phyloP scores from a whole-genome alignment of 805 yeast genomes.

The Candida morakotiae region DNA sequence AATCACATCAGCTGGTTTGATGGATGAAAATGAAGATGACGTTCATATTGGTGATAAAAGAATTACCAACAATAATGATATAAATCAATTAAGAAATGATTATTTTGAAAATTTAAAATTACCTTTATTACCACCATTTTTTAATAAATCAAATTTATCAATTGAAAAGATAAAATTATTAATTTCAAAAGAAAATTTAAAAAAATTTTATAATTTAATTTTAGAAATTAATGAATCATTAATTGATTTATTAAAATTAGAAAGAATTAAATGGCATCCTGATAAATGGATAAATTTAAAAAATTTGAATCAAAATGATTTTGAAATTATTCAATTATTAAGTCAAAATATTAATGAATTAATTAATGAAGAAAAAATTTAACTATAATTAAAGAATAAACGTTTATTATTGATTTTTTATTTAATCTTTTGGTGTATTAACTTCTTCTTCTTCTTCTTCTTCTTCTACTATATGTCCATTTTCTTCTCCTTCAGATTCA shows the following conservation, averaged over 20 bases:
- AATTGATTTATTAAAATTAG: conserved; percentile 33
- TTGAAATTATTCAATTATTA: conserved; percentile 24
- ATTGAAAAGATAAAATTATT: conserved; percentile 11
- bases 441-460: conserved; percentile 8
- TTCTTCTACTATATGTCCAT: conserved; percentile 8
- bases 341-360: conserved; percentile 29
- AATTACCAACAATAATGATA: conserved; percentile 20
- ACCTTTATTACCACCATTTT: conserved; percentile 13
- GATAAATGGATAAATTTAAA: conserved; percentile 53
- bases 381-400: conserved; percentile 1
- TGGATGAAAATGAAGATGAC: conserved; percentile 29
- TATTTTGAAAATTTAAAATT: conserved; percentile 13
- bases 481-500: conserved; percentile 17
- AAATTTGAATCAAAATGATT: conserved; percentile 20
- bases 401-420: background rate
- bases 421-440: conserved; percentile 10
- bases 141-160: conserved; percentile 5
- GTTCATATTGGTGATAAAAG: conserved; percentile 36
- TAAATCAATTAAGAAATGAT: conserved; percentile 5
- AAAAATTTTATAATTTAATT: conserved; percentile 24
- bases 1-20: conserved; percentile 25
- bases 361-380: conserved; percentile 6
- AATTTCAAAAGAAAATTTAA: conserved; percentile 20
- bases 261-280: conserved; percentile 69
- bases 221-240: conserved; percentile 12